A percentile compares a stretch with the other conserved stretches of the same genome.
phyloP scores from a whole-genome alignment of 2,329 filamentous ascomycete species.

The Phialophora chinensis region DNA sequence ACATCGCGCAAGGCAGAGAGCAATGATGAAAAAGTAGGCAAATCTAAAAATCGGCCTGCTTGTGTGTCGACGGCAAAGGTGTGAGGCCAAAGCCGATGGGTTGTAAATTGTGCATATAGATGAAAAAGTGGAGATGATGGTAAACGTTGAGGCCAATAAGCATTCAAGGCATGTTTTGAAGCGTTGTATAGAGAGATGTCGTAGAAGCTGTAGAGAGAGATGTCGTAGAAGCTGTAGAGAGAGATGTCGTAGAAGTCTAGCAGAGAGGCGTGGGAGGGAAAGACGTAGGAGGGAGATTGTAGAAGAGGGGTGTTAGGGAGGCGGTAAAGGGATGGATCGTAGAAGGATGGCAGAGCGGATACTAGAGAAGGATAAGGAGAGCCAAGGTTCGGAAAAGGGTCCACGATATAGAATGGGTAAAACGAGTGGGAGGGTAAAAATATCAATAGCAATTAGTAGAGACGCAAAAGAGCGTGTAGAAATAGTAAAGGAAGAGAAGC shows the following conservation, averaged over 20 bases:
- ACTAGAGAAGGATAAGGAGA: not conserved
- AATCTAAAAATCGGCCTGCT: not conserved
- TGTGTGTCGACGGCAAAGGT: not conserved
- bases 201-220: not conserved
- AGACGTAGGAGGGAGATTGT: not conserved
- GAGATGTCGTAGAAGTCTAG: not conserved
- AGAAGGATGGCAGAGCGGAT: not conserved
- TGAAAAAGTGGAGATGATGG: not conserved
- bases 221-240: not conserved
- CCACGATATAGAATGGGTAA: not conserved
- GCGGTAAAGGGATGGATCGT: not conserved
- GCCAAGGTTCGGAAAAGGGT: not conserved
- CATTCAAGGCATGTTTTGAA: not conserved
- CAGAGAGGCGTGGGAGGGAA: constrained; percentile 15
- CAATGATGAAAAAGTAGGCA: not conserved
- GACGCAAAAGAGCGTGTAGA: not conserved
- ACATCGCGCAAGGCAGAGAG: not conserved
- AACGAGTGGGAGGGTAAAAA: not conserved
- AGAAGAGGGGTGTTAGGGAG: not conserved
- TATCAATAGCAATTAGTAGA: not conserved
- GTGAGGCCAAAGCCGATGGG: not conserved
- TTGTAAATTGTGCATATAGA: not conserved
- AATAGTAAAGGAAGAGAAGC: not conserved
- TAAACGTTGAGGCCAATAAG: not conserved
- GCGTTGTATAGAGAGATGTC: not conserved